These are phyloP conservation scores for Solanum hybrid DNA, from an alignment of 305 asterid genomes.

Conservation along the genomic window DNA sequence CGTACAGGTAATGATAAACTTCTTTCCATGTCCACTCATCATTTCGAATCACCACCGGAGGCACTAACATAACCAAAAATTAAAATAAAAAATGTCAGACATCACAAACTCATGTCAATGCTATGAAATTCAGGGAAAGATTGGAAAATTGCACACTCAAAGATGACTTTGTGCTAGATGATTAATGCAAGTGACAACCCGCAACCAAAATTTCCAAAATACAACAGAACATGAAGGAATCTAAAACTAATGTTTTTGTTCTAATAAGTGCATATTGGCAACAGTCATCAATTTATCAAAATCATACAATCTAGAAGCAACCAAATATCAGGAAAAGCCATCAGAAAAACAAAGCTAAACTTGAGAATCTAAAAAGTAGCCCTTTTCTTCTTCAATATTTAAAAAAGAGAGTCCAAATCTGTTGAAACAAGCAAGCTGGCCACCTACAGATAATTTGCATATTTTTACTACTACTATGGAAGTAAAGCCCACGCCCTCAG, in stretches of 20 bases:
- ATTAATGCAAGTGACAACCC: background rate
- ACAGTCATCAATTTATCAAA: background rate
- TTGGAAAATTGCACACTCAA: background rate
- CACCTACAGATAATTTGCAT: background rate
- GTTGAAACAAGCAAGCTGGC: background rate
- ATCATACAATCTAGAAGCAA: background rate
- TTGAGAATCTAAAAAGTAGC: background rate
- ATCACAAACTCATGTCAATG: background rate
- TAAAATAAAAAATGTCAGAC: background rate
- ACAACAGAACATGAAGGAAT: background rate
- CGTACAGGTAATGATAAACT: conserved; percentile 53
- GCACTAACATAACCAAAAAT: conserved; percentile 43
- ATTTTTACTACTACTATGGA: background rate
- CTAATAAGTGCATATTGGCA: background rate
- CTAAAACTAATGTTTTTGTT: background rate
- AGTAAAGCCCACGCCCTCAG: background rate
- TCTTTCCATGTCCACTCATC: conserved; percentile 96
- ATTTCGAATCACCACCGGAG: conserved; percentile 87
- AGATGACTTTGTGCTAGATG: background rate
- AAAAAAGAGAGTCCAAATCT: background rate
- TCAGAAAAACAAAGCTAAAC: background rate
- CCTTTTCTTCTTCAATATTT: background rate
- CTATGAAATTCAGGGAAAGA: background rate
- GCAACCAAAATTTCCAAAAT: background rate
- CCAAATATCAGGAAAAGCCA: background rate